Conservation (phyloP, 352 stramenopile species). For the Globisporangium takayamanum region DNA sequence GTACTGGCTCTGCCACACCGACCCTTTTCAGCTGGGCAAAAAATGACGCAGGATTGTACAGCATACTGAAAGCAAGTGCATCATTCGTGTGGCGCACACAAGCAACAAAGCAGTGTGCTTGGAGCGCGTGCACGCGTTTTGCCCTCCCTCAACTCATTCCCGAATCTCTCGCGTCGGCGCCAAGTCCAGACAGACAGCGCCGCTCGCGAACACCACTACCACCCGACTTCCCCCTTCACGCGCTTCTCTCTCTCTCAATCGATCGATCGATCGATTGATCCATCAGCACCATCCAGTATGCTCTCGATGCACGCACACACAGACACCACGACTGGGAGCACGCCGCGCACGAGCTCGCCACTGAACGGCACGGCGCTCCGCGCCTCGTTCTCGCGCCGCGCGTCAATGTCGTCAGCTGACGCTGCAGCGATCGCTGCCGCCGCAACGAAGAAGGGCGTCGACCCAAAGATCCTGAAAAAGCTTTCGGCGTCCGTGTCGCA, state of each 20-base stretch:
- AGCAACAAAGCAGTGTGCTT: no score
- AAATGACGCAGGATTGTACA: background rate
- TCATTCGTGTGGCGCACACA: background rate
- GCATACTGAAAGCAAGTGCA: background rate
- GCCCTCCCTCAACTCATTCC: background rate
- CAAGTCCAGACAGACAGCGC: background rate
- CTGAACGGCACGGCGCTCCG: background rate
- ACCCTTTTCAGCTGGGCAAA: background rate
- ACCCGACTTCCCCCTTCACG: background rate
- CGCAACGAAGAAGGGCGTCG: constrained; percentile 28
- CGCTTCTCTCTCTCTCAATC: no score
- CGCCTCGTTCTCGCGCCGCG: constrained; percentile 11
- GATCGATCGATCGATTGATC: no score
- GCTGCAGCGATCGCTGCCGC: constrained; percentile 19
- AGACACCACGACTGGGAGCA: background rate
- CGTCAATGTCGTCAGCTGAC: constrained; percentile 20
- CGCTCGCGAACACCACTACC: background rate
- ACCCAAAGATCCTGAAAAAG: constrained; percentile 80
- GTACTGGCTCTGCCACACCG: no score
- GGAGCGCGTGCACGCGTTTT: background rate
- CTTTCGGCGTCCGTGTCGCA: constrained; percentile 69
- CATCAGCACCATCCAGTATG: background rate
- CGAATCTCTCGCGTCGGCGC: no score
- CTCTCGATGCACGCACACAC: constrained; percentile 1
- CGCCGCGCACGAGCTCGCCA: constrained; percentile 2